Evolutionary conservation across 2,329 filamentous ascomycete species (phyloP), one percentile per base, ranked within the genome.

Genomic region (Aspergillus sp.): DNA sequence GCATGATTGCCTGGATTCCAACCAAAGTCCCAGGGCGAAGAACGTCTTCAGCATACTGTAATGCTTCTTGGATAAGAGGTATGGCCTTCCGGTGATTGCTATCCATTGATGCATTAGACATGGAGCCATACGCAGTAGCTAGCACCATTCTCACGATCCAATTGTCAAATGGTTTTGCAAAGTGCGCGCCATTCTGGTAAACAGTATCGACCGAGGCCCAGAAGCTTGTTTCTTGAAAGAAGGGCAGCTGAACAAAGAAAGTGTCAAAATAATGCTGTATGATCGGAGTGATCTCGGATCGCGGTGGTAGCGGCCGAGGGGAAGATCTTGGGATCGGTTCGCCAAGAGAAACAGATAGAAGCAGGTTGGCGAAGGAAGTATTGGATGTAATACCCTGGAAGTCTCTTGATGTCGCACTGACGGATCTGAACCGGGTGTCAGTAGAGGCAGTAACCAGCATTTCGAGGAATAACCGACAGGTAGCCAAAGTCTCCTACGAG

Each of bases 401-500:
- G 73, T 98, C 95, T 69, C 92, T 85, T 1, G 93, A 93, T 0
- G 93, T 97, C 27, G 95, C 93, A 78, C 96, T 96, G 69, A 99
- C 91, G 5, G 93, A 91, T 56, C 91, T 95, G 66, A 44, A 45
- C 11, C 11, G 17, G 19, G 24, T 44, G 55, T 66, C 48, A 65
- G 64, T 54, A 58, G 50, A 52, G 46, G 52, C 43, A n/a, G 52
- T n/a, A 55, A 48, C 27, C 17, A 59, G 35, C 27, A 1, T 8
- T 44, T 8, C 31, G 15, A 40, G 46, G 40, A 47, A 51, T 14
- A 19, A 76, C 88, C 75, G 73, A 96, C 87, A 97, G 78, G 68
- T 91, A 93, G 54, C 93, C 93, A 80, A 98, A 96, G 69, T 96
- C 93, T 1, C 93, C 96, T 21, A 97, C 90, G 3, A 98, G 80